These are phyloP conservation scores for Starmerella sp. DNA, from an alignment of 805 yeast genomes.

Conservation along the genomic window DNA sequence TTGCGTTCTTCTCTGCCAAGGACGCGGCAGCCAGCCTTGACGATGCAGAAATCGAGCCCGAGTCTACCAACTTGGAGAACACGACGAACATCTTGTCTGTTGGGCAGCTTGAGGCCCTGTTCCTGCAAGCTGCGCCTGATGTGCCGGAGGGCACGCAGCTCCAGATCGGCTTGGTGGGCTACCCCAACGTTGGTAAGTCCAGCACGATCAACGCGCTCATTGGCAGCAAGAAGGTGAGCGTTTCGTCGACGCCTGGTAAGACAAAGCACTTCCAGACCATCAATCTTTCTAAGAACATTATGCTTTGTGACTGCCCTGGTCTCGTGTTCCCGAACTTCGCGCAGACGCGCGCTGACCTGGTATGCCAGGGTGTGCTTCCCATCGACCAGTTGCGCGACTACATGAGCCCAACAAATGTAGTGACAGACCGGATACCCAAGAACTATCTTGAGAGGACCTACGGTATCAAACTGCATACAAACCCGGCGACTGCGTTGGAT, in stretches of 20 bases:
- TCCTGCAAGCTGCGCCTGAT: constrained; percentile 61
- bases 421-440: constrained; percentile 81
- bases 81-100: constrained; percentile 64
- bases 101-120: constrained; percentile 73
- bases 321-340: constrained; percentile 97
- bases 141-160: constrained; percentile 41
- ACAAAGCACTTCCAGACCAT: constrained; percentile 98
- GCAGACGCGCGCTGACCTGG: constrained; percentile 89
- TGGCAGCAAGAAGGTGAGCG: constrained; percentile 96
- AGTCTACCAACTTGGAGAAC: constrained; percentile 21
- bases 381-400: constrained; percentile 92
- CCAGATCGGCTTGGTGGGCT: constrained; percentile 93
- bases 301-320: constrained; percentile 98
- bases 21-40: constrained; percentile 54
- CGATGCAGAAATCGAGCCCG: constrained; percentile 21
- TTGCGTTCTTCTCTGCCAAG: constrained; percentile 86
- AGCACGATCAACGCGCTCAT: constrained; percentile 96
- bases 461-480: constrained; percentile 77
- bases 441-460: constrained; percentile 79
- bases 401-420: constrained; percentile 77
- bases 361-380: constrained; percentile 96
- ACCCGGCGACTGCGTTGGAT: constrained; percentile 71
- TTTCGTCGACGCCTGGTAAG: constrained; percentile 96
- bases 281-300: constrained; percentile 64
- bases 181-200: constrained; percentile 93